phyloP scores from a whole-genome alignment of 768 basidiomycete species.

The Sporobolomyces roseus region DNA sequence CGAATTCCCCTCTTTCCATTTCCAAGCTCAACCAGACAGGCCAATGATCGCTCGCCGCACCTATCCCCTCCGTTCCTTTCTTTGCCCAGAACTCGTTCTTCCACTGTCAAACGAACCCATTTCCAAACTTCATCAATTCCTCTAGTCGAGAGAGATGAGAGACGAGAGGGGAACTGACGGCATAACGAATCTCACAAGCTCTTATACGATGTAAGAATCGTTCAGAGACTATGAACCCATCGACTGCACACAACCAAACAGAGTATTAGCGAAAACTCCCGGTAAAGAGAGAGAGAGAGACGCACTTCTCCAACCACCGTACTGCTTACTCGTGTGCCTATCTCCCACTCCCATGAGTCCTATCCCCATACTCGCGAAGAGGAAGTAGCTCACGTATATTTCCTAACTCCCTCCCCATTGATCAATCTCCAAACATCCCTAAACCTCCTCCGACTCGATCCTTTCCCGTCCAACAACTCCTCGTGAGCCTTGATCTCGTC shows the following conservation, averaged over 20 bases:
- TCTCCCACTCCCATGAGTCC: too few species aligned
- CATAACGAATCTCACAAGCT: constrained; percentile 5
- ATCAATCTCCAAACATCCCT: constrained; percentile 73
- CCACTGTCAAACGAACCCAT: neutral
- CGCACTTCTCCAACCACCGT: constrained; percentile 55
- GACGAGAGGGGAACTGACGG: neutral
- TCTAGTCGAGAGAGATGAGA: neutral
- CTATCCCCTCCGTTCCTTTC: neutral
- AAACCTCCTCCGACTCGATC: constrained; percentile 51
- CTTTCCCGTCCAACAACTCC: constrained; percentile 13
- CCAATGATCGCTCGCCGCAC: constrained; percentile 6
- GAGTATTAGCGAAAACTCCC: neutral
- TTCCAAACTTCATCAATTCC: too few species aligned
- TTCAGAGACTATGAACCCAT: constrained; percentile 22
- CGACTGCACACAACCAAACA: neutral
- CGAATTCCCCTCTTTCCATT: constrained; percentile 6
- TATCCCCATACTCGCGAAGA: too few species aligned
- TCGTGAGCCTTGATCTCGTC: constrained; percentile 48
- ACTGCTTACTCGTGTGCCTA: constrained; percentile 21
- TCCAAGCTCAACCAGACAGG: constrained; percentile 10
- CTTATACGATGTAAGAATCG: constrained; percentile 2
- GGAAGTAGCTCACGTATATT: constrained; percentile 68
- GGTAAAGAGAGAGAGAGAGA: constrained; percentile 44
- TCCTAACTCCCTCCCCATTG: constrained; percentile 56
- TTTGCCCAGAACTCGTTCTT: constrained; percentile 4